Evolutionary conservation across 768 basidiomycete genomes (phyloP).

Genomic region (Leucocoprinus birnbaumii): DNA sequence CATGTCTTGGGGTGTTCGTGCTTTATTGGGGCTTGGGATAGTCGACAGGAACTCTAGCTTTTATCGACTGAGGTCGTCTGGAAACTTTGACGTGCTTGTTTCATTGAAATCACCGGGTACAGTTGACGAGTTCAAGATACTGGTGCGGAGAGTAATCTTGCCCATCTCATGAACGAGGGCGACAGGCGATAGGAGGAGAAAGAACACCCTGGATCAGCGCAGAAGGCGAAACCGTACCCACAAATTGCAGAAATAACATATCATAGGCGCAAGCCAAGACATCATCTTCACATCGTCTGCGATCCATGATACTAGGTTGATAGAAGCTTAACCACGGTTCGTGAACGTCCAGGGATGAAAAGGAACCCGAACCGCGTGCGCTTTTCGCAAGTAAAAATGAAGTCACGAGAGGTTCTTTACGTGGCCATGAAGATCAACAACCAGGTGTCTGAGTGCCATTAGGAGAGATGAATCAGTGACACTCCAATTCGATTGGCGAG

Average conservation of each 20-base stretch:
- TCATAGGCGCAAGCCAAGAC: background rate
- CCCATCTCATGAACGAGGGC: background rate
- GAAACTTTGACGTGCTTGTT: background rate
- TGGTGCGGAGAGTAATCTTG: too few species aligned
- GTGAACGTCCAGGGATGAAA: background rate
- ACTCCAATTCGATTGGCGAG: background rate
- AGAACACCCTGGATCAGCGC: background rate
- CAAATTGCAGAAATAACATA: background rate
- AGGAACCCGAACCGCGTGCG: background rate
- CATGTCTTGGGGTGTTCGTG: conserved; percentile 16
- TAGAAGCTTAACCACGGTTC: background rate
- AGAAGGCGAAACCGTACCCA: background rate
- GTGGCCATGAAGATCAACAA: background rate
- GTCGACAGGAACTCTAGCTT: background rate
- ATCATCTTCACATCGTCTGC: conserved; percentile 1
- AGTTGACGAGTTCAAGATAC: background rate
- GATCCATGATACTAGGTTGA: background rate
- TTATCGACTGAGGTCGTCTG: background rate
- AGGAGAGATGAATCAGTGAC: background rate
- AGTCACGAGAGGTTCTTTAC: background rate
- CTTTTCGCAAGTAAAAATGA: background rate
- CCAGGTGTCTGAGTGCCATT: background rate
- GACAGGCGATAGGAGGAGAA: background rate
- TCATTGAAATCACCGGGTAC: background rate
- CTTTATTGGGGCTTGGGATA: background rate